Evolutionary conservation across 495 filamentous ascomycete genomes (phyloP), one percentile per base, ranked within the genome.

Genomic region (Xylaria sp.): DNA sequence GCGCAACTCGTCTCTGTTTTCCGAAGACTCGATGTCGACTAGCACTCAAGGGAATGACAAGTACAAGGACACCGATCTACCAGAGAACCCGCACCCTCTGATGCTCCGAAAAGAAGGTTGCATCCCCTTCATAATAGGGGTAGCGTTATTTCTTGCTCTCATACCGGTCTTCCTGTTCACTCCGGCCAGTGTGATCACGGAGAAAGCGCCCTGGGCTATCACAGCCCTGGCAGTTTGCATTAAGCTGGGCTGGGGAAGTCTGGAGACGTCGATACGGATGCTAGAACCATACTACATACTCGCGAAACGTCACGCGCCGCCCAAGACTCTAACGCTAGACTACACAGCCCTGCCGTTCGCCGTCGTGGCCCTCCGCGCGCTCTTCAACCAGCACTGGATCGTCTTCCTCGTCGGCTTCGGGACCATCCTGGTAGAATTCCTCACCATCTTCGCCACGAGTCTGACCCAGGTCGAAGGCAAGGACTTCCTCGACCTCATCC

Each of bases 201-300:
- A 89, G 48, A 86, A 85, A 68, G 83, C 87, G 5, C 90, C 91
- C 3, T 93, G 89, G 88, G 75, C 90, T 17, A 76, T 91, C 8
- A 92, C 91, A 2, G 77, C 83, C 11, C 63, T 93, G 0, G 89
- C 91, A 1, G 88, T 91, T 15, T 77, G 84, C 46, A 85, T 92
- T 77, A 93, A 92, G 77, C 82, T 92, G 26, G 75, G 85, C 61
- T 93, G 90, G 91, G 83, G 84, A 61, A 88, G 89, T 24, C 83
- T 93, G n/a, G 92, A 93, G 70, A 90, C 85, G 61, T 87, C 89
- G 64, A 83, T 93, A 57, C 87, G 91, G 64, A 90, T 93, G 86
- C 86, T 92, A 71, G 90, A 93, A 76, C 91, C 91, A 5, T 93
- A 91, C 74, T 92, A 90, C 79, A 86, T 90, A 71, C 85, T 93